These are phyloP conservation scores for Cryomyces antarcticus DNA, from an alignment of 495 filamentous ascomycete species.

Conservation along the genomic window DNA sequence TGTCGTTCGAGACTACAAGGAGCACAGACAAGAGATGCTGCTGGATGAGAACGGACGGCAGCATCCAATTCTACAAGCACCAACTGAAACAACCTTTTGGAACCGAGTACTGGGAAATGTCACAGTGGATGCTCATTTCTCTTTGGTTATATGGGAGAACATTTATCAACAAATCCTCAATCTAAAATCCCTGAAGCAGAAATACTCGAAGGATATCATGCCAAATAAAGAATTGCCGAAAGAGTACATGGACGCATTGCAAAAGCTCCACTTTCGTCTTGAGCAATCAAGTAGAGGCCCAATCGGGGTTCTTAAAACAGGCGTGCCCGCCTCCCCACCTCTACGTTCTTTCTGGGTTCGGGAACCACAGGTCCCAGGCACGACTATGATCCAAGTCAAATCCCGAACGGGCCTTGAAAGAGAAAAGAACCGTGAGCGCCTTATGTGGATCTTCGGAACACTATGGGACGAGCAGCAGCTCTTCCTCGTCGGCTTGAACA, in stretches of 20 bases:
- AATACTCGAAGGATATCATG: constrained; percentile 14
- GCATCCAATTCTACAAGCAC: constrained; percentile 12
- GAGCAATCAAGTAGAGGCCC: constrained; percentile 10
- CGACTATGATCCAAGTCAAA: constrained; percentile 3
- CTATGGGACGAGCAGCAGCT: constrained; percentile 13
- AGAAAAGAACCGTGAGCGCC: constrained; percentile 5
- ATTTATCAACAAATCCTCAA: constrained; percentile 14
- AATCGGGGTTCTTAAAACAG: constrained; percentile 9
- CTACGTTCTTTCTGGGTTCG: constrained; percentile 15
- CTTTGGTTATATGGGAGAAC: constrained; percentile 12
- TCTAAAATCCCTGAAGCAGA: constrained; percentile 11
- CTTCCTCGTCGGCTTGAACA: constrained; percentile 13
- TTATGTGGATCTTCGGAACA: constrained; percentile 18
- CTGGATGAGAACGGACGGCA: constrained; percentile 12
- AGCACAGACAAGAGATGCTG: constrained; percentile 24
- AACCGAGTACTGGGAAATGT: constrained; percentile 13
- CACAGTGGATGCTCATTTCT: constrained; percentile 10
- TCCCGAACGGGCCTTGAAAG: constrained; percentile 1
- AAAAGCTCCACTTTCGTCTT: constrained; percentile 18
- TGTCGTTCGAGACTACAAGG: constrained; percentile 14
- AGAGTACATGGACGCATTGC: constrained; percentile 17
- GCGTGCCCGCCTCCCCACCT: constrained; percentile 16
- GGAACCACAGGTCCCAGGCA: constrained; percentile 5
- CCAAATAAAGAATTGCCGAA: constrained; percentile 16
- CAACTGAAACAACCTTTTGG: constrained; percentile 14